A percentile compares a stretch with the other conserved stretches of the same genome.
These are phyloP conservation scores for Galeopsis tetrahit DNA, from an alignment of 257 asterid genomes.

Conservation along the genomic window DNA sequence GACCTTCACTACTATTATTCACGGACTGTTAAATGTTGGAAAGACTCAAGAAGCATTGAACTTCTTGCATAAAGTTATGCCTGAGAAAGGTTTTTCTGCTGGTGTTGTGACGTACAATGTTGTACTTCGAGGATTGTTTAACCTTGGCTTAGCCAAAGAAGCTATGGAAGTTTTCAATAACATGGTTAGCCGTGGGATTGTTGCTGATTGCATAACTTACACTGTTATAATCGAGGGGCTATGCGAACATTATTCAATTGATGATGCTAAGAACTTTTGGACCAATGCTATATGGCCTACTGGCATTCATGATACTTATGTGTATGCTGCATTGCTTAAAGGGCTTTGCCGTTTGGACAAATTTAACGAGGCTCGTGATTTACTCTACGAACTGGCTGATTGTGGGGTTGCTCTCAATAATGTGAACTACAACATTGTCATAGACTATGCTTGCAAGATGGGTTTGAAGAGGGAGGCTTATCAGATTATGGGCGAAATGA, in stretches of 20 bases:
- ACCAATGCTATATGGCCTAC: conserved; percentile 68
- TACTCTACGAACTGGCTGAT: conserved; percentile 76
- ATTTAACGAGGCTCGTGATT: conserved; percentile 69
- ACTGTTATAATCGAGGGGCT: conserved; percentile 68
- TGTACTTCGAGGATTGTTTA: conserved; percentile 66
- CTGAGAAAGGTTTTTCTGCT: conserved; percentile 57
- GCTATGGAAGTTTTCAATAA: conserved; percentile 61
- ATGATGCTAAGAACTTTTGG: conserved; percentile 82
- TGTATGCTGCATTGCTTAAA: conserved; percentile 72
- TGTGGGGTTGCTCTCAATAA: conserved; percentile 61
- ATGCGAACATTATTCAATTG: conserved; percentile 44
- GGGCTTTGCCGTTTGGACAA: conserved; percentile 66
- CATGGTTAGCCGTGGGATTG: conserved; percentile 49
- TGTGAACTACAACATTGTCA: conserved; percentile 77
- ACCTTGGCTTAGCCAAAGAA: conserved; percentile 56
- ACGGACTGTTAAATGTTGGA: conserved; percentile 61
- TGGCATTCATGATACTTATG: conserved; percentile 67
- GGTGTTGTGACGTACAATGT: conserved; percentile 72
- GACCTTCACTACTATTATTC: conserved; percentile 68
- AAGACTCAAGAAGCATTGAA: conserved; percentile 61
- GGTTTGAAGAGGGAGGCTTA: conserved; percentile 84
- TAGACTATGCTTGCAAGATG: conserved; percentile 61
- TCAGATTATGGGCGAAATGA: conserved; percentile 83
- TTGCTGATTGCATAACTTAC: conserved; percentile 68
- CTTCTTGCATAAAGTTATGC: conserved; percentile 63